Evolutionary conservation across 192 early-diverging fungal genomes (phyloP).

Genomic region (Backusella westeae): DNA sequence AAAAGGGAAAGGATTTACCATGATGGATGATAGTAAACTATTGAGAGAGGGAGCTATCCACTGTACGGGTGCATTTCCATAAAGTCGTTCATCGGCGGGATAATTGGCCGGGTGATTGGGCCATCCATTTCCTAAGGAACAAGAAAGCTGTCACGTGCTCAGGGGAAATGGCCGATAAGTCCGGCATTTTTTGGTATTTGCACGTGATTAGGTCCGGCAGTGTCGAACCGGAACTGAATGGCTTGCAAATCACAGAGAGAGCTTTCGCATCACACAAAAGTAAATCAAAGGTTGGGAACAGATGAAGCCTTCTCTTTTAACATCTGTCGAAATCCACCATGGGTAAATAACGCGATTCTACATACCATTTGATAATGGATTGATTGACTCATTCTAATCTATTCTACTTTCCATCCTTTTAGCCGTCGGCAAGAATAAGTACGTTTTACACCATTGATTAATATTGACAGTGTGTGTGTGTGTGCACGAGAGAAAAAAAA

Average conservation of each 20-base stretch:
- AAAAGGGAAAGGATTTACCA: background rate
- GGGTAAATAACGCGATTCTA: slow-evolving; percentile 11
- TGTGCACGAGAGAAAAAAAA: background rate
- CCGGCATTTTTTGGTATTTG: background rate
- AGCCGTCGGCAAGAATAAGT: slow-evolving; percentile 72
- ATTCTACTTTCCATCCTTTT: background rate
- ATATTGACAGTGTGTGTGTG: background rate
- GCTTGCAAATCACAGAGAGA: background rate
- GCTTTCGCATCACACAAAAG: background rate
- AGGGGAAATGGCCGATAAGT: background rate
- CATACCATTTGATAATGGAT: background rate
- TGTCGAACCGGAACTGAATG: background rate
- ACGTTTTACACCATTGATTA: slow-evolving; percentile 23
- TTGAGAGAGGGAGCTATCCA: slow-evolving; percentile 9
- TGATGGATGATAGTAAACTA: slow-evolving; percentile 17
- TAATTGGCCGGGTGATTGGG: background rate
- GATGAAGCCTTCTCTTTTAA: slow-evolving; percentile 12
- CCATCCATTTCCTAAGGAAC: background rate
- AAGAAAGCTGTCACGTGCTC: background rate
- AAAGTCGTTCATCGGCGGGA: background rate
- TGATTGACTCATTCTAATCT: background rate
- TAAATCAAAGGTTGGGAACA: background rate
- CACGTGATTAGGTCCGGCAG: background rate
- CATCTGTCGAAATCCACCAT: slow-evolving; percentile 19
- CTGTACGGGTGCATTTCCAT: background rate